A percentile compares a stretch with the other conserved stretches of the same genome.
These are phyloP conservation scores for Neotropicomus parvogracilis DNA, from an alignment of 1,284 basidiomycete species.

Conservation along the genomic window DNA sequence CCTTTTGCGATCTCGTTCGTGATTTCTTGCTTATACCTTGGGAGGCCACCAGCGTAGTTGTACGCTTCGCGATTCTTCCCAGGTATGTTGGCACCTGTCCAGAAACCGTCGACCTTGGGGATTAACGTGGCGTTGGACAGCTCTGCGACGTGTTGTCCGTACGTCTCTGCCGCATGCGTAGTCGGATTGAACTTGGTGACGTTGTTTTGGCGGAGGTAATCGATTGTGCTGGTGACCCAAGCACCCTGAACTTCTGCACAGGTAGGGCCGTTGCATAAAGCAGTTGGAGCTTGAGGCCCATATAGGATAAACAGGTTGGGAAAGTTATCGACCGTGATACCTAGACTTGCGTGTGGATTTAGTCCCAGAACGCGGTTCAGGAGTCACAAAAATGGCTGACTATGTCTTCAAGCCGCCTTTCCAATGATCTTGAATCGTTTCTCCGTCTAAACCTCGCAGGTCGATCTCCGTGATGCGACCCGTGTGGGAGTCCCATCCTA, in stretches of 20 bases:
- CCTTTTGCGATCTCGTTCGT: background rate
- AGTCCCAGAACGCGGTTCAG: background rate
- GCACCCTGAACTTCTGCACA: background rate
- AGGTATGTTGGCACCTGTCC: background rate
- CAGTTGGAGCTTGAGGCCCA: background rate
- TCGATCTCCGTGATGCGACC: slow-evolving; percentile 3
- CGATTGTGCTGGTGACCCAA: background rate
- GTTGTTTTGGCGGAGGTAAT: background rate
- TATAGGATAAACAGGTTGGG: background rate
- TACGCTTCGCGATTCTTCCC: background rate
- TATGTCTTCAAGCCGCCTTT: slow-evolving; percentile 11
- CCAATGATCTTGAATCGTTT: slow-evolving; percentile 18
- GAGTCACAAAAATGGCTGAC: slow-evolving; percentile 1
- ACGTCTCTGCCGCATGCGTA: background rate
- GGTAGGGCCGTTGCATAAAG: background rate
- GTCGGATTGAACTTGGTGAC: background rate
- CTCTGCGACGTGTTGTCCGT: background rate
- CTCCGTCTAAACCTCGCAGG: slow-evolving; percentile 4
- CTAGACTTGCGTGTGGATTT: background rate
- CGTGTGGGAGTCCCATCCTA: background rate
- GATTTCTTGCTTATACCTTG: background rate
- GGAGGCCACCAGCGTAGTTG: background rate
- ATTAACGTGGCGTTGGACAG: background rate
- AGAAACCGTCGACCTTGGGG: background rate
- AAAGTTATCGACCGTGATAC: background rate